Conservation (phyloP, 2,329 filamentous ascomycete genomes). For the Lecanoromycetidae sp. region DNA sequence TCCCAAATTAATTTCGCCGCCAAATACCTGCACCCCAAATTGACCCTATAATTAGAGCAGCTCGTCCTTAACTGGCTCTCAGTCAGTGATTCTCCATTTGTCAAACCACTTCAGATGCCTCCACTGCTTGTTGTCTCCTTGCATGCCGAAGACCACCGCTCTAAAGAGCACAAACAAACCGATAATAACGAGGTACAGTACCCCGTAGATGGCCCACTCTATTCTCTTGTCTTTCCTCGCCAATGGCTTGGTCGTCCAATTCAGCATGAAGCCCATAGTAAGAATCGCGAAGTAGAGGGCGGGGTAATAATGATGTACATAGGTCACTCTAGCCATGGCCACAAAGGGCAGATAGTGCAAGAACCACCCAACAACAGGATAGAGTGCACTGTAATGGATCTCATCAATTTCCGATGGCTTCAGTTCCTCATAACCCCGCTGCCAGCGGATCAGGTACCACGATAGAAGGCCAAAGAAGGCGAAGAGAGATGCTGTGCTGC, state of each 20-base stretch:
- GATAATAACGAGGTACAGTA: conserved; percentile 62
- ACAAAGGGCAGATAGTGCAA: conserved; percentile 93
- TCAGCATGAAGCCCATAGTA: conserved; percentile 71
- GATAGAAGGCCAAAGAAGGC: conserved; percentile 58
- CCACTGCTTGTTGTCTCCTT: conserved; percentile 71
- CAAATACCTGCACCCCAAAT: background rate
- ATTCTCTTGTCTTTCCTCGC: conserved; percentile 38
- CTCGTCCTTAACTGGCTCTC: background rate
- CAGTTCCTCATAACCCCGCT: conserved; percentile 82
- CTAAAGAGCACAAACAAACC: conserved; percentile 83
- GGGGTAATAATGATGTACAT: conserved; percentile 98
- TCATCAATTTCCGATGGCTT: conserved; percentile 72
- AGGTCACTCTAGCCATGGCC: conserved; percentile 96
- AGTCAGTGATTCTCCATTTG: conserved; percentile 72
- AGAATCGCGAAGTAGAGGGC: conserved; percentile 96
- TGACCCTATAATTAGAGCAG: background rate
- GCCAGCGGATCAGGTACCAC: conserved; percentile 91
- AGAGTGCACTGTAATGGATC: conserved; percentile 85
- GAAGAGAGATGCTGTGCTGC: conserved; percentile 66
- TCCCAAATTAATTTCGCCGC: background rate
- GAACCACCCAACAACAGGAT: conserved; percentile 87
- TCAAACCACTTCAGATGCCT: conserved; percentile 88
- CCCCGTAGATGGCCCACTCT: conserved; percentile 57
- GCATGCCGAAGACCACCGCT: conserved; percentile 94
- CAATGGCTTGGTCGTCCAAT: conserved; percentile 65